phyloP scores from a whole-genome alignment of 495 filamentous ascomycete species.

The Hapsidospora chrysogenum region DNA sequence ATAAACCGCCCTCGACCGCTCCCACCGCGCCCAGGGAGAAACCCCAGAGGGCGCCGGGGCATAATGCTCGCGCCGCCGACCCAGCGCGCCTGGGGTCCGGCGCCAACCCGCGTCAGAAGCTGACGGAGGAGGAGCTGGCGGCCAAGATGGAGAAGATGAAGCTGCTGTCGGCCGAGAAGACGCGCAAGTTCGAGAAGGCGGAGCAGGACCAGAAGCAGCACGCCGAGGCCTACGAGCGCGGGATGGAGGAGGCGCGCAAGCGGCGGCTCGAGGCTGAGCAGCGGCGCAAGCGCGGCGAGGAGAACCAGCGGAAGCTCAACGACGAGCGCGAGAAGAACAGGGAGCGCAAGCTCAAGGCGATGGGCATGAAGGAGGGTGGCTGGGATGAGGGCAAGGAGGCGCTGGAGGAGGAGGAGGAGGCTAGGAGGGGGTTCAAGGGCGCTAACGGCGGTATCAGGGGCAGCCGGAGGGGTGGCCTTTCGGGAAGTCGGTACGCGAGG shows the following conservation, averaged over 20 bases:
- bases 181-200: slow-evolving; percentile 29
- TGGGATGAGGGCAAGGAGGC: slow-evolving; percentile 30
- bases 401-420: slow-evolving; percentile 14
- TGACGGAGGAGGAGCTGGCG: slow-evolving; percentile 32
- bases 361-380: slow-evolving; percentile 24
- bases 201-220: slow-evolving; percentile 33
- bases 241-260: slow-evolving; percentile 30
- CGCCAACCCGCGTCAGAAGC: slow-evolving; percentile 32
- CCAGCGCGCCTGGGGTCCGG: slow-evolving; percentile 23
- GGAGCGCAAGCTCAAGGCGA: slow-evolving; percentile 29
- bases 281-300: slow-evolving; percentile 18
- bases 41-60: slow-evolving; percentile 1
- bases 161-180: slow-evolving; percentile 25
- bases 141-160: slow-evolving; percentile 35
- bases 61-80: slow-evolving; percentile 14
- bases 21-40: slow-evolving; percentile 3
- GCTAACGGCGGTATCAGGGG: slow-evolving; percentile 27
- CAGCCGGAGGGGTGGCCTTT: slow-evolving; percentile 8
- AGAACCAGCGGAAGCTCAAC: slow-evolving; percentile 26
- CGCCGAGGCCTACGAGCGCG: slow-evolving; percentile 29
- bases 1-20: neutral
- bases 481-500: slow-evolving; percentile 17
- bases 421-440: slow-evolving; percentile 16
- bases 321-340: slow-evolving; percentile 30
- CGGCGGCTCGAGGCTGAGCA: slow-evolving; percentile 26